Percentiles rank a stretch among this genome's conserved stretches.
Evolutionary conservation across 1,284 basidiomycete genomes (phyloP).

Genomic region (Entoloma clypeatum): DNA sequence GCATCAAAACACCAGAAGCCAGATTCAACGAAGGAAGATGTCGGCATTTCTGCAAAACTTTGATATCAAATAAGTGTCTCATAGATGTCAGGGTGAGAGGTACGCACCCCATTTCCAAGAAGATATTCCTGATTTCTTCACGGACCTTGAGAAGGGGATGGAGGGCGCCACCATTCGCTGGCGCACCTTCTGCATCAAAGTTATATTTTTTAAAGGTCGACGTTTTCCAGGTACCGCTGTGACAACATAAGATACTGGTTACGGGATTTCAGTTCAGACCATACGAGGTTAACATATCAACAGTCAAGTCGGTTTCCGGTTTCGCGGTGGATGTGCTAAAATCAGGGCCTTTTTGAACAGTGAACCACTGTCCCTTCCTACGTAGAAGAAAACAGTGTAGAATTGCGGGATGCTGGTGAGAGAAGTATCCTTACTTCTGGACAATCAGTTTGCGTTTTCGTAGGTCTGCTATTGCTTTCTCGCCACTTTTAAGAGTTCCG

Average conservation of each 20-base stretch:
- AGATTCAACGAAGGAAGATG: slow-evolving; percentile 96
- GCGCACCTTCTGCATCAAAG: slow-evolving; percentile 93
- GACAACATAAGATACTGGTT: slow-evolving; percentile 4
- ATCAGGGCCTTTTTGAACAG: slow-evolving; percentile 78
- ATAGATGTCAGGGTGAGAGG: neutral
- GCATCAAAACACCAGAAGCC: slow-evolving; percentile 99
- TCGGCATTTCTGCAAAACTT: slow-evolving; percentile 98
- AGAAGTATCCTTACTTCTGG: slow-evolving; percentile 50
- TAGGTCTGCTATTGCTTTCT: slow-evolving; percentile 81
- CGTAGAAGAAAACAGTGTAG: slow-evolving; percentile 8
- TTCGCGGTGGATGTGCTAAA: slow-evolving; percentile 95
- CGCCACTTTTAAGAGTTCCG: slow-evolving; percentile 67
- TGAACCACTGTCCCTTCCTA: slow-evolving; percentile 96
- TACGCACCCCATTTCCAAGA: slow-evolving; percentile 96
- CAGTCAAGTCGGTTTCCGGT: slow-evolving; percentile 96
- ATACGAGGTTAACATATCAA: slow-evolving; percentile 90
- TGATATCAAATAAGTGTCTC: neutral
- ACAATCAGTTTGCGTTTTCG: slow-evolving; percentile 87
- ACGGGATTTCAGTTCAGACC: slow-evolving; percentile 20
- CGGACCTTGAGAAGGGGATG: slow-evolving; percentile 97
- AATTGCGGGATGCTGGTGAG: slow-evolving; percentile 5
- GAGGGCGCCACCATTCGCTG: slow-evolving; percentile 85
- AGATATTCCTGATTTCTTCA: slow-evolving; percentile 97
- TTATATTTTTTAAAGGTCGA: slow-evolving; percentile 98
- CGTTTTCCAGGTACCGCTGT: slow-evolving; percentile 87